Evolutionary conservation across 495 filamentous ascomycete genomes (phyloP).

Genomic region (Penicillium lagena): DNA sequence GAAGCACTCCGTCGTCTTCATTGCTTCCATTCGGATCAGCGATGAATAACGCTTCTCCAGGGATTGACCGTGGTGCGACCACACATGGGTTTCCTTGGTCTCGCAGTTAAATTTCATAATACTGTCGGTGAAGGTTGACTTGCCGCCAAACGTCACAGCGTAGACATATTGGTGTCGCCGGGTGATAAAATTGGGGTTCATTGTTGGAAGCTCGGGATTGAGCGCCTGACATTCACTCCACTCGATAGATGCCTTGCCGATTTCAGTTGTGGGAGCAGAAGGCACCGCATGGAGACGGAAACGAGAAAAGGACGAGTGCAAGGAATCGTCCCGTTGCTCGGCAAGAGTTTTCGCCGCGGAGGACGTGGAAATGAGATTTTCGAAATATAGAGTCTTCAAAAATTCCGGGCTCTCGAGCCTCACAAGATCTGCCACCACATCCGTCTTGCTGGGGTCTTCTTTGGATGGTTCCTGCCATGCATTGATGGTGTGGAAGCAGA

Average conservation of each 20-base stretch:
- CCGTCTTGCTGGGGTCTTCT: constrained; percentile 26
- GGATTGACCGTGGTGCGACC: constrained; percentile 59
- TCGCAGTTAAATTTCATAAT: constrained; percentile 63
- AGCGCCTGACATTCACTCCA: constrained; percentile 25
- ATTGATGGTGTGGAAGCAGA: constrained; percentile 73
- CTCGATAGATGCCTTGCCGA: constrained; percentile 20
- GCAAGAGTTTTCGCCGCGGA: constrained; percentile 20
- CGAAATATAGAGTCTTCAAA: constrained; percentile 46
- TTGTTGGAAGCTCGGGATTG: constrained; percentile 57
- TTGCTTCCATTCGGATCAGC: constrained; percentile 30
- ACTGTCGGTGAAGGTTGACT: constrained; percentile 56
- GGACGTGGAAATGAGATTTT: constrained; percentile 47
- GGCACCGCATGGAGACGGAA: constrained; percentile 41
- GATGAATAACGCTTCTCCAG: constrained; percentile 71
- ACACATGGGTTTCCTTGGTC: constrained; percentile 42
- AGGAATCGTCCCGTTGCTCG: constrained; percentile 19
- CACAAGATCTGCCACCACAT: constrained; percentile 54
- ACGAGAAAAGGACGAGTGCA: constrained; percentile 34
- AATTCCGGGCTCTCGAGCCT: constrained; percentile 48
- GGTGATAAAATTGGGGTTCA: constrained; percentile 54
- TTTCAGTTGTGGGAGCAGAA: constrained; percentile 1
- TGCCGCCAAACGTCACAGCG: constrained; percentile 46
- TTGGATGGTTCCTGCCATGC: constrained; percentile 55
- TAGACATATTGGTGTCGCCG: constrained; percentile 60
- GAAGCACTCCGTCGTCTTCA: constrained; percentile 64